These are phyloP conservation scores for Silybum marianum DNA, from an alignment of 129 eudicot species.

Conservation along the genomic window DNA sequence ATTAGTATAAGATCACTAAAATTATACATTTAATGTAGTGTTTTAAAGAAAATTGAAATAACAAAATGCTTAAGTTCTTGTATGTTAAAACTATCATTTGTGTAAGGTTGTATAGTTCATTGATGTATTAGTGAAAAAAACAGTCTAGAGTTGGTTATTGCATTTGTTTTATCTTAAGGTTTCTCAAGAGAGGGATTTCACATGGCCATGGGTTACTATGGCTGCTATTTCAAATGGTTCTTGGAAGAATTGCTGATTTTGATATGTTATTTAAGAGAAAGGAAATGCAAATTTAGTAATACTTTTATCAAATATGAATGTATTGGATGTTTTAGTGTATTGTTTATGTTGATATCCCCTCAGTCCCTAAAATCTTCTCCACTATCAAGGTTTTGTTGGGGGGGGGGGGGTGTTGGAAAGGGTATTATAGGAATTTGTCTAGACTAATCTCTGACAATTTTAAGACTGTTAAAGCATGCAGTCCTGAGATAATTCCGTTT, in stretches of 20 bases:
- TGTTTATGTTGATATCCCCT: neutral
- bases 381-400: neutral
- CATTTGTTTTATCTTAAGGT: neutral
- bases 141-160: neutral
- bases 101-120: neutral
- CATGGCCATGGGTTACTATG: neutral
- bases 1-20: neutral
- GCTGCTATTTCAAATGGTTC: neutral
- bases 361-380: neutral
- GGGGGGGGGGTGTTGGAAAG: too few species aligned
- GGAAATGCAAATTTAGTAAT: neutral
- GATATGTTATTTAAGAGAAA: slow-evolving; percentile 15
- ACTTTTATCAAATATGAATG: neutral
- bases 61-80: slow-evolving; percentile 12
- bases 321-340: slow-evolving; percentile 8
- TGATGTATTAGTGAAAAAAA: neutral
- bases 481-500: too few species aligned
- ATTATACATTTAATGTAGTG: neutral
- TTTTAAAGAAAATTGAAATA: neutral
- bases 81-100: neutral
- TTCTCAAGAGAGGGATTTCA: slow-evolving; percentile 6
- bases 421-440: too few species aligned
- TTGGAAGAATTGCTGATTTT: neutral
- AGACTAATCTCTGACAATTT: too few species aligned
- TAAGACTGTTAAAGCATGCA: too few species aligned